Percentiles rank a stretch among this genome's conserved stretches.
These are phyloP conservation scores for Datisca glomerata DNA, from an alignment of 306 rosid species.

Conservation along the genomic window DNA sequence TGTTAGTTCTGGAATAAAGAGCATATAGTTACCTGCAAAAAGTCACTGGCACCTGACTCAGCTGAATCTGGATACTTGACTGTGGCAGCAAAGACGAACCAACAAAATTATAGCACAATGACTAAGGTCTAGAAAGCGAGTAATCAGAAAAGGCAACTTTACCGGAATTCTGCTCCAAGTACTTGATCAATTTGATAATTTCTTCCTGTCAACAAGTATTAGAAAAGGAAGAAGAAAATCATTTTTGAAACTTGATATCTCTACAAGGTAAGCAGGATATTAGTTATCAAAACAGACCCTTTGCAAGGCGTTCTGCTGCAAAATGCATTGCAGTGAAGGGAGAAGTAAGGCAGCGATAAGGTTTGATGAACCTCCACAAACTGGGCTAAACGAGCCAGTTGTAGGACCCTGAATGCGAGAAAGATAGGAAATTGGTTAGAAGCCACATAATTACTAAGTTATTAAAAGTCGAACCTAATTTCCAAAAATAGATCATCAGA, in stretches of 20 bases:
- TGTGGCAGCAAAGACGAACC: constrained; percentile 11
- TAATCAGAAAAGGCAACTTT: too few species aligned
- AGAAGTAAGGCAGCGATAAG: constrained; percentile 35
- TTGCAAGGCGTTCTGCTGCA: constrained; percentile 72
- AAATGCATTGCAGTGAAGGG: constrained; percentile 57
- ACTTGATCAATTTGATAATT: constrained; percentile 68
- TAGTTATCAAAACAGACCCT: constrained; percentile 39
- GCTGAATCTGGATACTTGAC: constrained; percentile 53
- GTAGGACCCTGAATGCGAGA: constrained; percentile 56
- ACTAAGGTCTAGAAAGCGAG: constrained; percentile 9
- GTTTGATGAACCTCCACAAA: constrained; percentile 41
- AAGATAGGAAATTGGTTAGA: constrained; percentile 37
- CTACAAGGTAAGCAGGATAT: constrained; percentile 1
- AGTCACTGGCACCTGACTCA: constrained; percentile 43
- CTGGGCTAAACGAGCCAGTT: constrained; percentile 33
- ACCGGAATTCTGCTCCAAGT: constrained; percentile 69
- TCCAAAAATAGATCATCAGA: too few species aligned
- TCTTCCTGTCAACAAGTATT: constrained; percentile 66
- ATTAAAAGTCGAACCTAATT: too few species aligned
- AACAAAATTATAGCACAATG: constrained; percentile 13
- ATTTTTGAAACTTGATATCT: constrained; percentile 11
- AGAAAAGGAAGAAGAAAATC: constrained; percentile 3
- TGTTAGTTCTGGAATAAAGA: neutral
- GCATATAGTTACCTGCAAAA: constrained; percentile 42
- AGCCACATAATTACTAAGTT: too few species aligned